Evolutionary conservation across 345 rosid species (phyloP).

Genomic region (Syzygium grande): DNA sequence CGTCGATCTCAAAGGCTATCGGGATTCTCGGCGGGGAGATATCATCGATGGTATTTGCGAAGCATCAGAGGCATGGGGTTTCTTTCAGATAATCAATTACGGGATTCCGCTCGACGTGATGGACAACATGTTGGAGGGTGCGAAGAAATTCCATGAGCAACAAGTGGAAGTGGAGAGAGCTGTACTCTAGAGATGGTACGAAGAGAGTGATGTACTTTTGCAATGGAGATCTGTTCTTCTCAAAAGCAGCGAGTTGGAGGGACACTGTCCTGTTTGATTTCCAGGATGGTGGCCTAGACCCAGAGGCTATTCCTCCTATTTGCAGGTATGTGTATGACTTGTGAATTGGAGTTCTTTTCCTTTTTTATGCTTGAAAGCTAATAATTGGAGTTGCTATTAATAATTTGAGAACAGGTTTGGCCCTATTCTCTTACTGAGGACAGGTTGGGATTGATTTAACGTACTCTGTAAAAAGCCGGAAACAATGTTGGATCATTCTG

Average conservation of each 20-base stretch:
- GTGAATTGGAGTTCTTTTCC: background rate
- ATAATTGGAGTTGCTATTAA: background rate
- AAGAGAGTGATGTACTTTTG: constrained; percentile 18
- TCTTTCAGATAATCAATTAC: constrained; percentile 1
- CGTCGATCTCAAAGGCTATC: too few species aligned
- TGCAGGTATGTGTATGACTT: background rate
- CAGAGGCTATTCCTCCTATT: background rate
- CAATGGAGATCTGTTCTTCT: background rate
- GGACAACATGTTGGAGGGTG: constrained; percentile 26
- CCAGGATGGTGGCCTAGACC: background rate
- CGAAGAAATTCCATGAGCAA: constrained; percentile 35
- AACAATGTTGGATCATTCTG: background rate
- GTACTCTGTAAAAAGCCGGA: background rate
- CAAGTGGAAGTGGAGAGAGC: constrained; percentile 25
- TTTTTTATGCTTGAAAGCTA: background rate
- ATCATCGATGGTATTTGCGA: background rate
- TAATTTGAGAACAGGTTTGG: background rate
- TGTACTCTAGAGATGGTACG: constrained; percentile 24
- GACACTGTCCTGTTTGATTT: background rate
- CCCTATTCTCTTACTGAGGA: background rate
- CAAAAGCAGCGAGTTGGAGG: background rate
- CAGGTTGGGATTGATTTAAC: background rate
- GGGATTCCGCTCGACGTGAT: constrained; percentile 25
- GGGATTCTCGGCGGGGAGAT: too few species aligned
- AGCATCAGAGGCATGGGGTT: background rate